Conservation (phyloP, 305 asterid species). For the Solanum hybrid region DNA sequence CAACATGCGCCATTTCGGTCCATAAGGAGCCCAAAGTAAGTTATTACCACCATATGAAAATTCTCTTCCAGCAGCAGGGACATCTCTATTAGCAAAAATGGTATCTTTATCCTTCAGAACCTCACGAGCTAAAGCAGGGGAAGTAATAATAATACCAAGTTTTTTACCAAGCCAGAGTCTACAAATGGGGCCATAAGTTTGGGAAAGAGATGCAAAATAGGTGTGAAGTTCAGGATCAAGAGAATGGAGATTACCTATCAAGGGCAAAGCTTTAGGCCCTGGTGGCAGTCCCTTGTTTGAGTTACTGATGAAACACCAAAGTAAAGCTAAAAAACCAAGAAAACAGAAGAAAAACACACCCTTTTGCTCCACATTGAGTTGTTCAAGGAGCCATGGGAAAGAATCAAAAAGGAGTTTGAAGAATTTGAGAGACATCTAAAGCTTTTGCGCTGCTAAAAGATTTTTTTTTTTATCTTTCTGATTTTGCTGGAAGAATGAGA, state of each 20-base stretch:
- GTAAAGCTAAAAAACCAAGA: conserved; percentile 7
- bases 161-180: conserved; percentile 41
- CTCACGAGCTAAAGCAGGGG: conserved; percentile 44
- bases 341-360: conserved; percentile 4
- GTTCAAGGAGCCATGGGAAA: not conserved
- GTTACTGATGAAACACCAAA: conserved; percentile 20
- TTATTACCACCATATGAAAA: conserved; percentile 12
- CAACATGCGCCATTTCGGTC: conserved; percentile 4
- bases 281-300: conserved; percentile 36
- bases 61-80: conserved; percentile 43
- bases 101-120: conserved; percentile 54
- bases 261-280: conserved; percentile 56
- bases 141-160: conserved; percentile 37
- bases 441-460: not conserved
- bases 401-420: not conserved
- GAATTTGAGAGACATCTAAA: not conserved
- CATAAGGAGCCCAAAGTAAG: not conserved
- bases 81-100: conserved; percentile 57
- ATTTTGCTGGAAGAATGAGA: not conserved
- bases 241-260: conserved; percentile 60
- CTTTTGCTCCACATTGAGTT: not conserved
- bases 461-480: not conserved
- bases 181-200: conserved; percentile 46
- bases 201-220: conserved; percentile 34
- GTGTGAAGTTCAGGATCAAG: conserved; percentile 59